Evolutionary conservation across 2,329 filamentous ascomycete species (phyloP).

Genomic region (Ceratocystis lukuohia): DNA sequence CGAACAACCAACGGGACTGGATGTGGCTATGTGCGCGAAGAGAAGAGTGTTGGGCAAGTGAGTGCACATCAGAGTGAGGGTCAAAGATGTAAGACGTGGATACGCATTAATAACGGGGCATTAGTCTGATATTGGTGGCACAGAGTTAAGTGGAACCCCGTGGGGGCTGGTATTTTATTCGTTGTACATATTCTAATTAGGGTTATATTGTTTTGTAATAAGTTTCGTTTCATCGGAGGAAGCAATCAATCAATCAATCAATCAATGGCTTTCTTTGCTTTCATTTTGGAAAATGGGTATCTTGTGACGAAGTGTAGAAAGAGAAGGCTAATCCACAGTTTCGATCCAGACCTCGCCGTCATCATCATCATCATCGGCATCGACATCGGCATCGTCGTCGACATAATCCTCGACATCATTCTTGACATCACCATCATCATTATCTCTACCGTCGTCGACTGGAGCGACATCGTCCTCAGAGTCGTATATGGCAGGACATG

Average conservation of each 20-base stretch:
- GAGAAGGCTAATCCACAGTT: neutral
- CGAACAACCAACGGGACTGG: slow-evolving; percentile 23
- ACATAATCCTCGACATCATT: neutral
- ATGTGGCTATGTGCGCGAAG: neutral
- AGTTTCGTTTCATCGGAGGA: neutral
- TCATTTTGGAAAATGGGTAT: neutral
- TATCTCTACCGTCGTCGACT: neutral
- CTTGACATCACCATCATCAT: neutral
- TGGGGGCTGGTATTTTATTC: neutral
- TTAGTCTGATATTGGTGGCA: neutral
- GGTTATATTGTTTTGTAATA: neutral
- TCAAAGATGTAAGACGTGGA: neutral
- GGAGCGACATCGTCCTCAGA: neutral
- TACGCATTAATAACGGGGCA: neutral
- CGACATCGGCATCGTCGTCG: neutral
- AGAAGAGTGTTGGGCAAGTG: neutral
- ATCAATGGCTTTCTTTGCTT: no score
- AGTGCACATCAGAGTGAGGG: neutral
- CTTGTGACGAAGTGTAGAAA: neutral
- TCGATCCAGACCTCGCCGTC: neutral
- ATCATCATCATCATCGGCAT: no score
- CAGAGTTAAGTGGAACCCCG: neutral
- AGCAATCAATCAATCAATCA: no score
- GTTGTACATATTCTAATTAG: neutral
- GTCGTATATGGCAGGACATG: slow-evolving; percentile 7